These are phyloP conservation scores for Ananas comosus DNA, from an alignment of 176 grass and related monocot genomes.

Conservation along the genomic window DNA sequence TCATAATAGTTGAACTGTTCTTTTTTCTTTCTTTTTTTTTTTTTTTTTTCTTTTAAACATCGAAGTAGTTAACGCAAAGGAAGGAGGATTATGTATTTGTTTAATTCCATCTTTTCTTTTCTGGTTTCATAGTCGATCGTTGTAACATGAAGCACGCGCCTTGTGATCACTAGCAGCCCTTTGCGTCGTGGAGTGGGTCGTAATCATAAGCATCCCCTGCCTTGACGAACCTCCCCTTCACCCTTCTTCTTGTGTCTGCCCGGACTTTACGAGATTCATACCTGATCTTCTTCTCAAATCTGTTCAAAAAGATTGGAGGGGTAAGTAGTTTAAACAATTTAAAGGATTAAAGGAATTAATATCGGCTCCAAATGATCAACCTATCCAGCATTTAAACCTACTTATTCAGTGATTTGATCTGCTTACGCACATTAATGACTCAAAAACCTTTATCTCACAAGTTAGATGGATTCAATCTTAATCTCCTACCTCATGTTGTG, in stretches of 20 bases:
- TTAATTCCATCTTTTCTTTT: not conserved
- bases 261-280: conserved; percentile 26
- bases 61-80: not conserved
- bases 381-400: not conserved
- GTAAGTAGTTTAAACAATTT: not conserved
- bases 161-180: conserved; percentile 6
- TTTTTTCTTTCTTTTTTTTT: not conserved
- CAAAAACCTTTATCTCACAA: too few species aligned
- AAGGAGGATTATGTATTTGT: not conserved
- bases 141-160: not conserved
- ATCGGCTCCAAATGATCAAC: not conserved
- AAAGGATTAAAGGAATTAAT: not conserved
- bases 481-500: too few species aligned
- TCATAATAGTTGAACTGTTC: not conserved
- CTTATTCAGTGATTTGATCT: not conserved
- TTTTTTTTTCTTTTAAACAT: not conserved
- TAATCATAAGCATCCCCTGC: conserved; percentile 28
- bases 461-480: too few species aligned
- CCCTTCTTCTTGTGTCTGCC: conserved; percentile 19
- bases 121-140: not conserved
- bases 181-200: conserved; percentile 11
- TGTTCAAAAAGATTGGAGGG: conserved; percentile 3
- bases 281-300: conserved; percentile 30
- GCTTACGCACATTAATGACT: not conserved
- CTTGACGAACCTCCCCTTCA: conserved; percentile 26